These are phyloP conservation scores for Calendula officinalis DNA, from an alignment of 129 eudicot genomes.

Conservation along the genomic window DNA sequence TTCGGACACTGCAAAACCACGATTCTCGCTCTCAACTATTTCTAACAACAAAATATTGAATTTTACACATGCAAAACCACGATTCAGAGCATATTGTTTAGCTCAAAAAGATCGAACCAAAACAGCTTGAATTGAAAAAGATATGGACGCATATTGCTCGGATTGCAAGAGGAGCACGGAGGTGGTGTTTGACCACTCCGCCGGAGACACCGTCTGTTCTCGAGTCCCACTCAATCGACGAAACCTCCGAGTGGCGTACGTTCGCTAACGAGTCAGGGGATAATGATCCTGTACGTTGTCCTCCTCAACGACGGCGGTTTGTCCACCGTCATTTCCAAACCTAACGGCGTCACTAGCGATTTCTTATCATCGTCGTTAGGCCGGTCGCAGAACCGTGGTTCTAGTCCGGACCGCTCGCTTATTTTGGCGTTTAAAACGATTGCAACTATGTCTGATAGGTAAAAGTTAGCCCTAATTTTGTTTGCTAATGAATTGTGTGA, in stretches of 20 bases:
- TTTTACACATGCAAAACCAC: too few species aligned
- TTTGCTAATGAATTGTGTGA: not conserved
- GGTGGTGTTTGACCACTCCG: conserved; percentile 69
- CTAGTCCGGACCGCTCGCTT: conserved; percentile 57
- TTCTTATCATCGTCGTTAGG: conserved; percentile 38
- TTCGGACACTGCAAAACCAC: too few species aligned
- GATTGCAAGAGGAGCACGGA: conserved; percentile 77
- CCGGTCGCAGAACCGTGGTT: conserved; percentile 63
- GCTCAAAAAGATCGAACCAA: not conserved
- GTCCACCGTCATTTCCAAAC: conserved; percentile 56
- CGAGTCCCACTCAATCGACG: conserved; percentile 72
- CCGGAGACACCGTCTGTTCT: conserved; percentile 85
- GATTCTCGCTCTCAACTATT: too few species aligned
- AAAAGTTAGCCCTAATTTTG: not conserved
- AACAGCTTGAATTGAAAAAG: not conserved
- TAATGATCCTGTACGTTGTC: conserved; percentile 69
- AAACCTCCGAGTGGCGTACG: conserved; percentile 81
- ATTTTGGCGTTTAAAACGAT: conserved; percentile 59
- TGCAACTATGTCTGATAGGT: conserved; percentile 83
- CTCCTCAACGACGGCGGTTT: conserved; percentile 54
- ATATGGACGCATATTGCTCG: conserved; percentile 46
- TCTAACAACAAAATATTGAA: too few species aligned
- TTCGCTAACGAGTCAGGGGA: conserved; percentile 68
- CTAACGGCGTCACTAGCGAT: conserved; percentile 34
- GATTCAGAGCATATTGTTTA: not conserved